Evolutionary conservation across 1,284 basidiomycete species (phyloP), one percentile per base, ranked within the genome.

Genomic region (Marasmius oreades): DNA sequence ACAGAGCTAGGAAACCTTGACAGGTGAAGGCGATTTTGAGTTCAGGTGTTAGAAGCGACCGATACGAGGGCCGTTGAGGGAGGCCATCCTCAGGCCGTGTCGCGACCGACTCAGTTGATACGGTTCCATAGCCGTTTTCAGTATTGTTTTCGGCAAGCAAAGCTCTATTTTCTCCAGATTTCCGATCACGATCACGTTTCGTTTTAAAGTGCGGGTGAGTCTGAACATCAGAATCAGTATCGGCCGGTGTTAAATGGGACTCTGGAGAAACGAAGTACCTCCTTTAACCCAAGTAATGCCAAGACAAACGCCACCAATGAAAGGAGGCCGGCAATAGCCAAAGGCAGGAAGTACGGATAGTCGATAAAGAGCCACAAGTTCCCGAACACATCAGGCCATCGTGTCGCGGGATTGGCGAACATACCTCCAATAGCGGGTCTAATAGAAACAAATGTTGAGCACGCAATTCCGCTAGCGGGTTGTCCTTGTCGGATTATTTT

Each of bases 311-410:
- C 56, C 1, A 59, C 28, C 6, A 69, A 56, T 0, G 70, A 61
- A 12, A 68, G 48, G 2, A 62, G 42, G 1, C 75, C 79, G 3
- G 56, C 23, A 16, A 55, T 28, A 14, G 39, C 24, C 31, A 71
- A 73, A 14, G 70, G 69, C 24, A 72, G 61, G 56, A 71, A 65
- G 58, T 72, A 72, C 2, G 70, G 69, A 58, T 67, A 64, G 14
- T 59, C 52, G 11, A 56, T 54, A 53, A 66, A 70, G 51, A 71
- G 53, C 8, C 31, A 23, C 20, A 7, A 42, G 10, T 53, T 56
- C 14, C 59, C 61, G 52, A 72, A 66, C 0, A 62, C 24, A 8
- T 56, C 34, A 6, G 63, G 70, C 58, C 68, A 69, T 31, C 60
- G 39, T 5, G 63, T 56, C 6, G 66, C 68, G 5, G 71, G 71